Conservation (phyloP, 495 filamentous ascomycete species). For the Daldinia loculata region DNA sequence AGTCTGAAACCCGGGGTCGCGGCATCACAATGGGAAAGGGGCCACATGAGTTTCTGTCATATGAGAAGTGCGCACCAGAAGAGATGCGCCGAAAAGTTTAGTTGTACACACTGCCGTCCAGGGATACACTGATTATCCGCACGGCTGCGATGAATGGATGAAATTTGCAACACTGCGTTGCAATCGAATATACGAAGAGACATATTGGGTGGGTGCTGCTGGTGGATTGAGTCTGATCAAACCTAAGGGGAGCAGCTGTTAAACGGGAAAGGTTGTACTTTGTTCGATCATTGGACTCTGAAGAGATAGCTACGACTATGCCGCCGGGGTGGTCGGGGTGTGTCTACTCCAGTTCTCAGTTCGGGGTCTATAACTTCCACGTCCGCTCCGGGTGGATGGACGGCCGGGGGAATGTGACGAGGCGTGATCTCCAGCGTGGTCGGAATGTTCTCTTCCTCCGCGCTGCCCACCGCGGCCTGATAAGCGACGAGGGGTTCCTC, state of each 20-base stretch:
- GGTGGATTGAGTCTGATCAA: constrained; percentile 6
- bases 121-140: constrained; percentile 18
- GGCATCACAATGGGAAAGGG: constrained; percentile 20
- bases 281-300: constrained; percentile 9
- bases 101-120: constrained; percentile 30
- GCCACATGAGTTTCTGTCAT: constrained; percentile 14
- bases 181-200: constrained; percentile 15
- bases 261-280: constrained; percentile 3
- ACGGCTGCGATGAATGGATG: constrained; percentile 13
- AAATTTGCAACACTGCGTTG: constrained; percentile 23
- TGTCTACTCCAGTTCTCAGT: constrained; percentile 39
- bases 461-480: constrained; percentile 40
- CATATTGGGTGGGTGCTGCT: background rate
- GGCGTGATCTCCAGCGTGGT: constrained; percentile 36
- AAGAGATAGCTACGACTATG: constrained; percentile 29
- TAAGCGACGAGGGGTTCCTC: constrained; percentile 40
- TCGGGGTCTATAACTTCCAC: constrained; percentile 38
- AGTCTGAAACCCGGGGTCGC: constrained; percentile 15
- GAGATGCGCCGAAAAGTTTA: constrained; percentile 21
- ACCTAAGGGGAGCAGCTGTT: constrained; percentile 6
- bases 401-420: constrained; percentile 35
- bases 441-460: constrained; percentile 40
- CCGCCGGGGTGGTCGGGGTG: constrained; percentile 21
- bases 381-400: constrained; percentile 35
- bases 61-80: constrained; percentile 20